Base-by-base conservation (phyloP, 2,329 filamentous ascomycete genomes). In the Truncatella angustata region DNA sequence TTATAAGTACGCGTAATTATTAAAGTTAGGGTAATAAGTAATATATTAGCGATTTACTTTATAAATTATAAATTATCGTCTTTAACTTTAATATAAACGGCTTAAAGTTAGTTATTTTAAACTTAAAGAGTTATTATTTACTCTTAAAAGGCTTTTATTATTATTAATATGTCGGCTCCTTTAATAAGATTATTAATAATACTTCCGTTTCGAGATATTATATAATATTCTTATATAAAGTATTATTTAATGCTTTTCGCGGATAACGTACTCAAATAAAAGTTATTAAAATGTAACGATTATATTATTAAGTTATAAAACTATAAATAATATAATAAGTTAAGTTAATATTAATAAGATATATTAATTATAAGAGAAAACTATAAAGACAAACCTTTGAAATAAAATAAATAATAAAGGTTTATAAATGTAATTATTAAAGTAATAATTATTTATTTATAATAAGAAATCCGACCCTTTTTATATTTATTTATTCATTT, bases 231-330 rank as follows among this genome's bases (percentile, higher is more conserved):
- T 48, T 37, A 18, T 23, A 21, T 6, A 37, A 37, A 9, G 18
- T 36, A 48, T 48, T 48, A 5, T 2, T 48, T 36, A 48, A 36
- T 24, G 16, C 16, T 48, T 20, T n/a, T n/a, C n/a, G 21, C 20
- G n/a, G 4, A 2, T 46, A 35, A 46, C 26, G n/a, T 32, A 46
- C 7, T 21, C 34, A 48, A 48, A 26, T 18, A 48, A 48, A 26
- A 48, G 12, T 48, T 18, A 48, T 48, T 28, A 48, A 48, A 48
- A 48, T 36, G 26, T 48, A 37, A 20, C 28, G n/a, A 46, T 24
- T 43, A 43, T 43, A 32, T 20, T 21, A 34, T 21, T 21, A 32
- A 45, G n/a, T n/a, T n/a, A 45, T n/a, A 45, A 12, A 23, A 11
- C 12, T 24, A 28, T 23, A 39, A 39, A 23, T 23, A 3, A 16